phyloP scores from a whole-genome alignment of 2,329 filamentous ascomycete genomes.

The Diaporthe australafricana region DNA sequence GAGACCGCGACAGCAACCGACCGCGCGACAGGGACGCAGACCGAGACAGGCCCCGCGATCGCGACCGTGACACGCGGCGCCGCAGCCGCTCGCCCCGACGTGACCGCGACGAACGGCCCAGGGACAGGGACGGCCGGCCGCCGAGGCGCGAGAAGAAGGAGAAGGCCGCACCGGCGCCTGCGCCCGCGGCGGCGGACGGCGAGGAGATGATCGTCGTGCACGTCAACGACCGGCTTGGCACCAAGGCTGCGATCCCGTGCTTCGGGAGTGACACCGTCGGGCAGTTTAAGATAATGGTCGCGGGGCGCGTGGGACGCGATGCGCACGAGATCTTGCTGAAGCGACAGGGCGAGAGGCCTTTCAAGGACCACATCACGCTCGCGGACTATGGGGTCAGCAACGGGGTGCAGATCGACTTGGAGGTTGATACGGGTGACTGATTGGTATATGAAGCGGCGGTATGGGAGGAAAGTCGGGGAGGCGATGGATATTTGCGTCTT shows the following conservation, averaged over 20 bases:
- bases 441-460: background rate
- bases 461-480: background rate
- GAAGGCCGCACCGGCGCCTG: constrained; percentile 47
- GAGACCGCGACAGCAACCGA: constrained; percentile 24
- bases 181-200: constrained; percentile 41
- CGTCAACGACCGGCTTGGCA: constrained; percentile 94
- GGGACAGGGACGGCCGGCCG: constrained; percentile 38
- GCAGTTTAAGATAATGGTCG: constrained; percentile 91
- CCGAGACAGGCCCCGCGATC: constrained; percentile 33
- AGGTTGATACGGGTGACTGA: constrained; percentile 72
- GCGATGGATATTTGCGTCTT: background rate
- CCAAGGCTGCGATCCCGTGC: constrained; percentile 94
- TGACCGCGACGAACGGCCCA: constrained; percentile 39
- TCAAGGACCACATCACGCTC: constrained; percentile 89
- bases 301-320: constrained; percentile 87
- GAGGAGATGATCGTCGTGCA: constrained; percentile 95
- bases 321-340: constrained; percentile 93
- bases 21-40: constrained; percentile 34
- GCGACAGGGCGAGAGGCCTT: constrained; percentile 90
- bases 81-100: constrained; percentile 44
- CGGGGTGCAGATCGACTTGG: constrained; percentile 78
- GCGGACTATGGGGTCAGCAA: constrained; percentile 96
- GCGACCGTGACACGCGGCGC: constrained; percentile 40
- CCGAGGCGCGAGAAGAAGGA: constrained; percentile 44
- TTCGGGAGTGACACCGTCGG: constrained; percentile 85